Evolutionary conservation across 2,329 filamentous ascomycete genomes (phyloP), one percentile per base, ranked within the genome.

Genomic region (Sclerotiophoma versabilis): DNA sequence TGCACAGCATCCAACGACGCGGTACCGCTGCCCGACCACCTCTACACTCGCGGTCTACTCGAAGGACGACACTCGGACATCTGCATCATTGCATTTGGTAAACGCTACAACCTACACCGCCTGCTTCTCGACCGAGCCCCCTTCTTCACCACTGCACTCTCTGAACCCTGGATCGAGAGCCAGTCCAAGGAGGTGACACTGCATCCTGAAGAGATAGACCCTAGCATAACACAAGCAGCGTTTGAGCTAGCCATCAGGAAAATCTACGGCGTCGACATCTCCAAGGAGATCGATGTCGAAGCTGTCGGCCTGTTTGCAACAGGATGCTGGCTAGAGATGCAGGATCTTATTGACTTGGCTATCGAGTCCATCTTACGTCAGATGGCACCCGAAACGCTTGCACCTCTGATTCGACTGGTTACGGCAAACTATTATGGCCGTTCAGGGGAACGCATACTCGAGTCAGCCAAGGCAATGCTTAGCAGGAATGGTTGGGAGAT

Each of bases 321-420:
- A 3, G 82, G 78, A 14, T 84, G 81, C 66, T 85, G 82, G 82
- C 74, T 85, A 19, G 82, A 84, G 58, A 84, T 84, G 81, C 77
- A 81, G 37, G 81, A 84, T 57, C 68, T 84, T 20, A 76, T 84
- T 10, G 81, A 84, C 41, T 75, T 76, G 5, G 79, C 81, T 22
- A 81, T 84, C 26, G 80, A 82, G 26, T 78, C 80, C 5, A 83
- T 84, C 52, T 70, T 85, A 14, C 78, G 81, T 12, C 81, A 83
- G 50, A 84, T 84, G 82, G 77, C 75, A 9, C 79, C 80, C 1
- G 74, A 78, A 15, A 80, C 73, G 2, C 71, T 84, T 3, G 75
- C 78, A 12, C 75, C 76, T 3, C 66, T 84, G 6, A 83, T 85
- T 59, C 79, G 77, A 26, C 71, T 85, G 0, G 82, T 84, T 36